phyloP scores from a whole-genome alignment of 2,329 filamentous ascomycete species.

The Trichophyton schoenleinii region DNA sequence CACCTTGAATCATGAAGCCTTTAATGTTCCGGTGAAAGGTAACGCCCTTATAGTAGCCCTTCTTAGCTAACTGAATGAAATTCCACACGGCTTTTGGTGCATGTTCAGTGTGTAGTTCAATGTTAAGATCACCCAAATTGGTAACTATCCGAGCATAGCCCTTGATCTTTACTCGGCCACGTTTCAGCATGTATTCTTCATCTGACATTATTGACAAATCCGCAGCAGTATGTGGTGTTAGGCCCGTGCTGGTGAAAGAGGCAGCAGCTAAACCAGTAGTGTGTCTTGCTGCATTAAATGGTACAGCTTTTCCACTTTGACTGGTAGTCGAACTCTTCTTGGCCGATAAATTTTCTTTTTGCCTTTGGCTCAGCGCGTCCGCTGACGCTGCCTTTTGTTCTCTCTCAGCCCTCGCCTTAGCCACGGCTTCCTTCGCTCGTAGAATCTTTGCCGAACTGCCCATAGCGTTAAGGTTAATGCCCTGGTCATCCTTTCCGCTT shows the following conservation, averaged over 20 bases:
- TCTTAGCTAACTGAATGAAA: conserved; percentile 75
- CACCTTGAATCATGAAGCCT: conserved; percentile 96
- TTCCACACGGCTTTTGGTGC: conserved; percentile 96
- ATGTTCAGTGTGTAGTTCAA: conserved; percentile 82
- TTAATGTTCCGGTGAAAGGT: conserved; percentile 87
- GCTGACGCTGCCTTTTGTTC: conserved; percentile 35
- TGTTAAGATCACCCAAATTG: conserved; percentile 67
- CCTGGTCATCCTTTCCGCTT: conserved; percentile 46
- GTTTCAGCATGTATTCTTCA: conserved; percentile 93
- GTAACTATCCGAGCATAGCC: conserved; percentile 88
- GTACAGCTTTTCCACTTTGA: conserved; percentile 28
- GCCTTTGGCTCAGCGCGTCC: neutral
- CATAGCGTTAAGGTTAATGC: conserved; percentile 67
- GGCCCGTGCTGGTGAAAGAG: conserved; percentile 85
- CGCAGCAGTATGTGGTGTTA: conserved; percentile 81
- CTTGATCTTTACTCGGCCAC: conserved; percentile 74
- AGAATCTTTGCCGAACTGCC: conserved; percentile 73
- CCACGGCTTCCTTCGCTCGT: conserved; percentile 86
- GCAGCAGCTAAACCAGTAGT: conserved; percentile 86
- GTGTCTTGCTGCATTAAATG: conserved; percentile 77
- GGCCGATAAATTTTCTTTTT: neutral
- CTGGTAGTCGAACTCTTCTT: neutral
- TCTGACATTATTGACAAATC: conserved; percentile 78
- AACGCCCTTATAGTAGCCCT: conserved; percentile 77
- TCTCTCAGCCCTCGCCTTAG: conserved; percentile 68